Evolutionary conservation across 805 yeast genomes (phyloP).

Genomic region (Kodamaea neixiangensis): DNA sequence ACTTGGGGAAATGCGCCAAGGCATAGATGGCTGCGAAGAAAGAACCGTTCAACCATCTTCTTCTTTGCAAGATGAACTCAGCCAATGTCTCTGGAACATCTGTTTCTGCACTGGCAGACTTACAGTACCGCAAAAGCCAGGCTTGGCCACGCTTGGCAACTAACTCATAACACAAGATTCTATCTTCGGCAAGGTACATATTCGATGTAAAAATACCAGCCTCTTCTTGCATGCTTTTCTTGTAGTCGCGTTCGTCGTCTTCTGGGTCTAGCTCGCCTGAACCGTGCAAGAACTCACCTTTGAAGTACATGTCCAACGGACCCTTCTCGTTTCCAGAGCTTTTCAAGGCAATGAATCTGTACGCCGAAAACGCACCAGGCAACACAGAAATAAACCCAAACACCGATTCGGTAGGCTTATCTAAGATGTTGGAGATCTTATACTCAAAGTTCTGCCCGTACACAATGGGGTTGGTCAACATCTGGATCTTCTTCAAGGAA

Average conservation of each 20-base stretch:
- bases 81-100: conserved; percentile 66
- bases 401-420: conserved; percentile 64
- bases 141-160: conserved; percentile 57
- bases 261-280: conserved; percentile 62
- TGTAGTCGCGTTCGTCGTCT: conserved; percentile 48
- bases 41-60: conserved; percentile 72
- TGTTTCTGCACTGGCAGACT: conserved; percentile 64
- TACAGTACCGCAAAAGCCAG: conserved; percentile 66
- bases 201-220: conserved; percentile 63
- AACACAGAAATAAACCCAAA: conserved; percentile 66
- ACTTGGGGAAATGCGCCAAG: conserved; percentile 54
- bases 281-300: conserved; percentile 60
- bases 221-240: conserved; percentile 40
- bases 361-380: conserved; percentile 72
- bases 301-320: conserved; percentile 66
- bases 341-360: conserved; percentile 57
- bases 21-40: conserved; percentile 65
- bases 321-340: conserved; percentile 51
- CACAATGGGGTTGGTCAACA: conserved; percentile 59
- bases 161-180: conserved; percentile 65
- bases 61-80: conserved; percentile 63
- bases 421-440: conserved; percentile 66
- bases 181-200: conserved; percentile 71
- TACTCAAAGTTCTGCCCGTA: conserved; percentile 69
- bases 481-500: conserved; percentile 47